Evolutionary conservation across 1,284 basidiomycete species (phyloP), one percentile per base, ranked within the genome.

Genomic region (Ganoderma meredithae): DNA sequence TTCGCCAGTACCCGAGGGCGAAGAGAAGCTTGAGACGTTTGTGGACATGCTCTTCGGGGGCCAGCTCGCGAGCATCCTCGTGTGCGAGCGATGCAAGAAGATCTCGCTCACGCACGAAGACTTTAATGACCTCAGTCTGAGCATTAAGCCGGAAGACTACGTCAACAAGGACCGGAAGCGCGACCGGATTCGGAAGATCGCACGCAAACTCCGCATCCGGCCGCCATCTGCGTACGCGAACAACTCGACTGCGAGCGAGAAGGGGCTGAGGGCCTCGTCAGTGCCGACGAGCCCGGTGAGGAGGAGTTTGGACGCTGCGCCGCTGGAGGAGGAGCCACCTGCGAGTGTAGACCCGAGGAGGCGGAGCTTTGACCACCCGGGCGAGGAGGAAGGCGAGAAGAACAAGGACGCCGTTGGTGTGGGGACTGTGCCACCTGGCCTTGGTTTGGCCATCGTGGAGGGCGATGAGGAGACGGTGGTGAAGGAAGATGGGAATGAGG

Each of bases 41-140:
- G 88, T 94, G 10, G 95, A 97, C 79, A 92, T 93, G 82, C 85
- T 98, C 64, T 98, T 98, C 75, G 93, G 94, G 63, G 96, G 96
- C 6, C 88, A 89, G 72, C 85, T 98, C 53, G 91, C 95, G 3
- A 94, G 91, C 80, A 92, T 97, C 75, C 91, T 98, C 60, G 93
- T 98, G 4, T 98, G 96, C 79, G 95, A 96, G 76, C 90, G 91
- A 66, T 98, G 96, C 87, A 96, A 96, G 79, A 85, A 95, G 80
- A 86, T 97, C 63, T 97, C 95, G 4, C 91, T 95, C 73, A 97
- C 95, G 13, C 94, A 94, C 76, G 95, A 97, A 79, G 95, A 96
- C 76, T 98, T 98, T 79, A 92, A 94, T 78, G 96, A 98, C 80
- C 90, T 98, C 73, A 95, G 94, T 61, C 84, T 98, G 56, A 90